A percentile compares a stretch with the other conserved stretches of the same genome.
Evolutionary conservation across 352 stramenopile genomes (phyloP).

Genomic region (Peronospora belbahrii): DNA sequence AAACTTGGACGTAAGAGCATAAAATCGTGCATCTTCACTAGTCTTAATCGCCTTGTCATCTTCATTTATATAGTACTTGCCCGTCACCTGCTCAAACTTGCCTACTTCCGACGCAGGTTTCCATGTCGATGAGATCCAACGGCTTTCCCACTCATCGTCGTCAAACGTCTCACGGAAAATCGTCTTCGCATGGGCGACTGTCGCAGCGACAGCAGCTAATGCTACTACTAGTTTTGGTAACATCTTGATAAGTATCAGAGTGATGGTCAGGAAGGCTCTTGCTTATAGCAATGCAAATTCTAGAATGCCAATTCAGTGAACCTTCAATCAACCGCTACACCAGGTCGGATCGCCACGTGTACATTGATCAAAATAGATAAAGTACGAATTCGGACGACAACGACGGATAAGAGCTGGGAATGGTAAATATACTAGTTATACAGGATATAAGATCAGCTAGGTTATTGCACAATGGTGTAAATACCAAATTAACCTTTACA

Average conservation of each 20-base stretch:
- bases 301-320: constrained; percentile 14
- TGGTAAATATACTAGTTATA: no score
- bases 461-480: background rate
- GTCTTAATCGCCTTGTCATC: constrained; percentile 93
- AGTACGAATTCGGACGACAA: constrained; percentile 5
- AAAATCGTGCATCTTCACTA: constrained; percentile 94
- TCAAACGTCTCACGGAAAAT: constrained; percentile 94
- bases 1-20: constrained; percentile 93
- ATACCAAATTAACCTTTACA: background rate
- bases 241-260: constrained; percentile 25
- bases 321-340: background rate
- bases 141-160: constrained; percentile 65
- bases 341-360: constrained; percentile 25
- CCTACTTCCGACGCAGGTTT: constrained; percentile 92
- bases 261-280: constrained; percentile 12
- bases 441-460: no score
- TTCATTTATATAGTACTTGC: constrained; percentile 88
- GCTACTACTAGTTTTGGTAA: constrained; percentile 61
- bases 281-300: constrained; percentile 23
- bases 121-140: constrained; percentile 90
- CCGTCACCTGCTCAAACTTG: constrained; percentile 90
- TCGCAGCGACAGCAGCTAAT: constrained; percentile 36
- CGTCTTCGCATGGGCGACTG: constrained; percentile 62
- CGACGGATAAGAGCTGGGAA: no score
- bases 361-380: constrained; percentile 1